A percentile compares a stretch with the other conserved stretches of the same genome.
These are phyloP conservation scores for Annulohypoxylon truncatum DNA, from an alignment of 2,329 filamentous ascomycete species.

Conservation along the genomic window DNA sequence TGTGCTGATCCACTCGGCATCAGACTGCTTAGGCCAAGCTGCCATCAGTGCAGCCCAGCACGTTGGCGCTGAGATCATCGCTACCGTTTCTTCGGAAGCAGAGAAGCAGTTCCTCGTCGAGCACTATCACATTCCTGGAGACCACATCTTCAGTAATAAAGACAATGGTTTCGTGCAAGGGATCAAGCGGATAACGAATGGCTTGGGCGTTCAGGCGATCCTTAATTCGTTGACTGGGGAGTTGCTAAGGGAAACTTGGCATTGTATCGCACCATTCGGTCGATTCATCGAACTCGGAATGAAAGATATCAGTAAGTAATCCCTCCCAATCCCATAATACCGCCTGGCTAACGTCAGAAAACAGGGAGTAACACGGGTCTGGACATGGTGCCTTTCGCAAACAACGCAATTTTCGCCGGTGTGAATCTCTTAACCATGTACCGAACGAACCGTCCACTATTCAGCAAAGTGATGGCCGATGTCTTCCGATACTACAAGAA, in stretches of 20 bases:
- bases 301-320: conserved; percentile 42
- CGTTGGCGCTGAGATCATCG: conserved; percentile 44
- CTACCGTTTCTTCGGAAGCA: conserved; percentile 45
- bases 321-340: background rate
- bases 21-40: conserved; percentile 44
- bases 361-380: conserved; percentile 45
- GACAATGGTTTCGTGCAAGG: conserved; percentile 46
- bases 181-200: conserved; percentile 46
- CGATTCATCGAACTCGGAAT: conserved; percentile 47
- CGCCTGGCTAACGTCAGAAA: background rate
- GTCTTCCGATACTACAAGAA: conserved; percentile 42
- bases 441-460: conserved; percentile 44
- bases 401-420: conserved; percentile 46
- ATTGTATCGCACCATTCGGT: conserved; percentile 47
- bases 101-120: conserved; percentile 46
- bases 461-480: conserved; percentile 44
- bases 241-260: conserved; percentile 46
- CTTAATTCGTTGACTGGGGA: conserved; percentile 46
- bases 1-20: conserved; percentile 46
- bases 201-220: conserved; percentile 44
- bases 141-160: conserved; percentile 48
- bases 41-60: conserved; percentile 47
- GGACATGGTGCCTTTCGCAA: conserved; percentile 47
- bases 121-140: conserved; percentile 41
- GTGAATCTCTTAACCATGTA: conserved; percentile 48